Evolutionary conservation across 169 alveolate species (phyloP), one percentile per base, ranked within the genome.

Genomic region (Prorocentrum cordatum): DNA sequence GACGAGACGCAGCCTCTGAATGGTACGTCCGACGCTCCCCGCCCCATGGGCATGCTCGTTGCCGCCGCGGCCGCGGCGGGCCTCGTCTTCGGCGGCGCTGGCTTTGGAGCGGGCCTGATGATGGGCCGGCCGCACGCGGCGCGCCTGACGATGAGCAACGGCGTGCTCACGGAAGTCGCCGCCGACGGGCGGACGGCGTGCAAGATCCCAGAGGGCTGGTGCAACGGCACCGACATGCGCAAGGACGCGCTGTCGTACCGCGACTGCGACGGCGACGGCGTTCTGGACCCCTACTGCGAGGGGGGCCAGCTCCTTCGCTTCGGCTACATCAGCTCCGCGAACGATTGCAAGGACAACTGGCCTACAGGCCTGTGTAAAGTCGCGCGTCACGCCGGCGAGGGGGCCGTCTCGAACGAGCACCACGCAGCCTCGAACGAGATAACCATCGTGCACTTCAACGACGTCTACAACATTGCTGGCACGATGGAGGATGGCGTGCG

Each of bases 401-500:
- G n/a, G 5, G 31, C 31, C 26, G 24, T n/a, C 42, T 70, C 20
- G 18, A 18, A 27, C 31, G 35, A 0, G 10, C 32, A 32, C 36
- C 83, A n/a, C 29, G 32, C 47, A 10, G 47, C 73, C 14, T 18
- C 45, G 27, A 64, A 64, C 20, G 73, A 64, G 72, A 32, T 75
- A 29, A 75, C 87, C 38, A 75, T 75, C 59, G 58, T 75, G 31
- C 87, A 75, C 61, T 75, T 75, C 42, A 75, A 75, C 24, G 87
- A 75, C 18, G 87, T 75, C 42, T 75, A 75, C 42, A 59, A 75
- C 39, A n/a, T 75, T 54, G 87, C 87, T 16, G 87, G 87, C 4
- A 72, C 58, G 42, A 33, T 75, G 5, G 61, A 75, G 59, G 72
- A 26, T 2, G 32, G 85, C n/a, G 20, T 22, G 24, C 87, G 87